Base-by-base conservation (phyloP, 768 basidiomycete species). In the Calvatia gigantea region DNA sequence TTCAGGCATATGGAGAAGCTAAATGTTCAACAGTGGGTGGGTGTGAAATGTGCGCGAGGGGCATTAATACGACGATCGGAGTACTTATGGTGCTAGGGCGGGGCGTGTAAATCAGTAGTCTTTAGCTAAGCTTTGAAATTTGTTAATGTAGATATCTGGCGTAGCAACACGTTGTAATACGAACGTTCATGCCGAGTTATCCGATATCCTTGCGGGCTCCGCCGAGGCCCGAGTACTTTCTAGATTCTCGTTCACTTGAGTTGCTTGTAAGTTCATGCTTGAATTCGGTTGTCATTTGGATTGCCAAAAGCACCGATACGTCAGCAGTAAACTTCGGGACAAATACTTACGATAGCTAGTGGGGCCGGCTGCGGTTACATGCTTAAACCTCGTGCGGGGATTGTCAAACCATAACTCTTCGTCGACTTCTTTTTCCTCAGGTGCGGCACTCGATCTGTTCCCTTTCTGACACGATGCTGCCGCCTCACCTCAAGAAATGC, bases 41-140 rank as follows among this genome's bases (percentile, higher is more conserved):
- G 42, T 32, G 29, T 32, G 17, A 42, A 33, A 43, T 33, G 31
- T 8, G 14, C 39, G 33, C 14, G n/a, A 32, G 31, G 17, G 11
- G 12, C 14, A 42, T 43, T 12, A 17, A 17, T 53, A 9, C 29
- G 32, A 43, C 28, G 15, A 35, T 5, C 31, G 12, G 23, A 19
- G 29, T 53, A 31, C 23, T 53, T 53, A 53, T 32, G 51, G 51
- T 43, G 15, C 21, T 3, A n/a, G n/a, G 41, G 19, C 44, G 29
- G 23, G 23, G 51, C 39, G 31, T 43, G 41, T 29, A 32, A 12
- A 19, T 21, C 19, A 32, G 14, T 6, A 14, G 14, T 5, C 15
- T 31, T 6, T 15, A 17, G 17, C 14, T 25, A 3, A 33, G 29
- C 33, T 43, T 42, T 25, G 17, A 21, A 35, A 19, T 47, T 47